A percentile compares a stretch with the other conserved stretches of the same genome.
phyloP scores from a whole-genome alignment of 768 basidiomycete species.

The Hericium erinaceus region DNA sequence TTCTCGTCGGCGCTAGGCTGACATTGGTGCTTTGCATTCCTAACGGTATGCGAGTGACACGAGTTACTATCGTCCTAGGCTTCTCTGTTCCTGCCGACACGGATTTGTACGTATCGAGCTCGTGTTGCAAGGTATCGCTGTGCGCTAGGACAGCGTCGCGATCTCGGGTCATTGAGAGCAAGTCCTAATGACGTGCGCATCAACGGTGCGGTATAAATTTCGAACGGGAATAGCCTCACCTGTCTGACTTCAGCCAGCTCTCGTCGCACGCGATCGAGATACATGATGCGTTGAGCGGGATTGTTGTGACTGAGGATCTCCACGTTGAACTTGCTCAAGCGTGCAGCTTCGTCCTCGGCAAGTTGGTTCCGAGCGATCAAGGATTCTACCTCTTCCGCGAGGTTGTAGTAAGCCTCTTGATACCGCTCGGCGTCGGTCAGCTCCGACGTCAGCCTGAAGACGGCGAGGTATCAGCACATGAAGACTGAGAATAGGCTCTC shows the following conservation, averaged over 20 bases:
- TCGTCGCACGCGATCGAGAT: conserved; percentile 73
- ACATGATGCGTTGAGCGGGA: conserved; percentile 77
- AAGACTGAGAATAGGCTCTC: background rate
- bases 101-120: conserved; percentile 23
- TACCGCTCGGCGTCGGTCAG: conserved; percentile 54
- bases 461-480: background rate
- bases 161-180: conserved; percentile 23
- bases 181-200: conserved; percentile 15
- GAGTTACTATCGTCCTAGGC: conserved; percentile 24
- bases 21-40: conserved; percentile 14
- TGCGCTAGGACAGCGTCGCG: conserved; percentile 20
- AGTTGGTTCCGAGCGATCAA: conserved; percentile 64
- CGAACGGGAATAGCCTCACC: conserved; percentile 31
- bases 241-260: conserved; percentile 78
- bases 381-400: conserved; percentile 54
- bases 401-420: conserved; percentile 59
- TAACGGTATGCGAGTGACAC: conserved; percentile 23
- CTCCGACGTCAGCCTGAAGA: conserved; percentile 35
- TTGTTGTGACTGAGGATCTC: conserved; percentile 81
- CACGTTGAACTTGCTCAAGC: conserved; percentile 75
- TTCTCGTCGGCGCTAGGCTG: background rate
- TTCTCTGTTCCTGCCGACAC: conserved; percentile 25
- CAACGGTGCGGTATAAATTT: background rate
- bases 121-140: conserved; percentile 23
- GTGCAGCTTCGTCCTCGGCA: conserved; percentile 69